phyloP scores from a whole-genome alignment of 352 stramenopile species.

The Globisporangium radiosum region DNA sequence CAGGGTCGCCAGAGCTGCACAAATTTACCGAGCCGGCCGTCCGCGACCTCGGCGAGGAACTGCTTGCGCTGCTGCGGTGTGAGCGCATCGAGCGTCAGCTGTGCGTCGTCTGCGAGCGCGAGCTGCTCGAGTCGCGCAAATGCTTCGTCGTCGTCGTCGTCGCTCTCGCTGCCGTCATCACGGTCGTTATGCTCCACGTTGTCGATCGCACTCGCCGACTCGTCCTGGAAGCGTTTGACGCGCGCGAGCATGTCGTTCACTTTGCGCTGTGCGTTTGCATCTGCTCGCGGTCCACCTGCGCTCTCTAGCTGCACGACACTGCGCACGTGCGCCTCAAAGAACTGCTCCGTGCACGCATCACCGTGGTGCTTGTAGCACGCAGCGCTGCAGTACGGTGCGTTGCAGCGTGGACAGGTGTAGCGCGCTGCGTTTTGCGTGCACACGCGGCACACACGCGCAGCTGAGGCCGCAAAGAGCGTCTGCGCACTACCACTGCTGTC shows the following conservation, averaged over 20 bases:
- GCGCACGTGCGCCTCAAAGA: conserved; percentile 67
- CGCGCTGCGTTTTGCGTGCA: conserved; percentile 46
- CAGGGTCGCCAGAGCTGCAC: conserved; percentile 66
- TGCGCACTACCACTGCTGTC: neutral
- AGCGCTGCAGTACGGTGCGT: conserved; percentile 71
- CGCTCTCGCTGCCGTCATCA: conserved; percentile 4
- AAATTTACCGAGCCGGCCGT: conserved; percentile 56
- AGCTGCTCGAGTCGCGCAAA: conserved; percentile 27
- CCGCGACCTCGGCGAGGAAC: conserved; percentile 60
- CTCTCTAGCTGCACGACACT: conserved; percentile 38
- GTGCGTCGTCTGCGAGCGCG: conserved; percentile 30
- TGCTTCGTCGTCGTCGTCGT: conserved; percentile 20
- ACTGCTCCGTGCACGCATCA: conserved; percentile 64
- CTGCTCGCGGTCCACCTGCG: conserved; percentile 12
- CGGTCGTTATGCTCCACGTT: neutral
- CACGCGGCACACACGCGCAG: conserved; percentile 57
- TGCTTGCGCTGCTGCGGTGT: conserved; percentile 43
- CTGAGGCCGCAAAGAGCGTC: conserved; percentile 19
- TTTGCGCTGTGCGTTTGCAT: conserved; percentile 21
- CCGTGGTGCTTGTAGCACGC: conserved; percentile 71
- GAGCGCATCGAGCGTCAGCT: conserved; percentile 58
- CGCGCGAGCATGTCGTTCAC: conserved; percentile 44
- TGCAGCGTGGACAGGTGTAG: conserved; percentile 84
- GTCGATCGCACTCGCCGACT: conserved; percentile 4
- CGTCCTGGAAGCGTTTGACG: conserved; percentile 53